phyloP scores from a whole-genome alignment of 2,329 filamentous ascomycete species.

The Aspergillus aculeatus region DNA sequence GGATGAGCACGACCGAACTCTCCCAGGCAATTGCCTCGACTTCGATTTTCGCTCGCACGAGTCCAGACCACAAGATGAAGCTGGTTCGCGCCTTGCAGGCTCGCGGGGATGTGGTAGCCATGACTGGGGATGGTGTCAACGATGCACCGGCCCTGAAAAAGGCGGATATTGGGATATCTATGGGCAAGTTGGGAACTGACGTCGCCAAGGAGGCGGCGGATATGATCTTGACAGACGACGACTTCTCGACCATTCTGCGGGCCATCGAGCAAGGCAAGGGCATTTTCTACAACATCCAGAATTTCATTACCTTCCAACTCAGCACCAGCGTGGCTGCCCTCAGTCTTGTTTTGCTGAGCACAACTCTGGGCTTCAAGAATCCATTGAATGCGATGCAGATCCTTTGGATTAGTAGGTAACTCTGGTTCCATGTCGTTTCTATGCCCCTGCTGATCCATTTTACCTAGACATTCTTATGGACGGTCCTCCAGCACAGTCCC shows the following conservation, averaged over 20 bases:
- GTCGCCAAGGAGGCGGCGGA: constrained; percentile 93
- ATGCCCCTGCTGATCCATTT: constrained; percentile 24
- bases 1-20: constrained; percentile 82
- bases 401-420: constrained; percentile 90
- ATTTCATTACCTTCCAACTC: constrained; percentile 97
- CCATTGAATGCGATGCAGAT: constrained; percentile 99
- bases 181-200: constrained; percentile 92
- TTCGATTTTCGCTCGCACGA: constrained; percentile 93
- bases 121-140: constrained; percentile 98
- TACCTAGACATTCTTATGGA: constrained; percentile 95
- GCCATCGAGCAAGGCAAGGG: constrained; percentile 99
- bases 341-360: constrained; percentile 87
- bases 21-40: constrained; percentile 81
- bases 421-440: not conserved
- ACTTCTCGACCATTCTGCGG: constrained; percentile 85
- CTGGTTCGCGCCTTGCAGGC: constrained; percentile 89
- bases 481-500: constrained; percentile 91
- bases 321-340: constrained; percentile 94
- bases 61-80: constrained; percentile 96
- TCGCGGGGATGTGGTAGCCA: constrained; percentile 93
- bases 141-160: constrained; percentile 95
- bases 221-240: constrained; percentile 84
- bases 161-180: constrained; percentile 95
- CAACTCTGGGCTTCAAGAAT: constrained; percentile 87
- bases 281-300: constrained; percentile 99